A percentile compares a stretch with the other conserved stretches of the same genome.
Evolutionary conservation across 805 yeast genomes (phyloP).

Genomic region (Scheffersomyces coipomensis): DNA sequence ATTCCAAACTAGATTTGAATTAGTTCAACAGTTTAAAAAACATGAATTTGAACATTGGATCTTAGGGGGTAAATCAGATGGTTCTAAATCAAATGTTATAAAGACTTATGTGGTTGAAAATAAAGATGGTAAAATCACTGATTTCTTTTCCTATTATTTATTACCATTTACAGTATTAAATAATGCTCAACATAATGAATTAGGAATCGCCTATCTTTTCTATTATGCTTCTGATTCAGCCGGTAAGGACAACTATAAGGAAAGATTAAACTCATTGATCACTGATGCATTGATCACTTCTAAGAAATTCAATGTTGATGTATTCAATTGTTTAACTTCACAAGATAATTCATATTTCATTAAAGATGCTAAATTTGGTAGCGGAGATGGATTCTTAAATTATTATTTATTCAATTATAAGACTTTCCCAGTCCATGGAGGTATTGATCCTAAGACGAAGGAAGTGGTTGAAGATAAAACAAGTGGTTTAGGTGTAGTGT

Average conservation of each 20-base stretch:
- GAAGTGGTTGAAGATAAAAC: constrained; percentile 51
- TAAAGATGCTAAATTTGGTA: constrained; percentile 81
- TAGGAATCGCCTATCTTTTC: constrained; percentile 85
- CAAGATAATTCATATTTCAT: constrained; percentile 88
- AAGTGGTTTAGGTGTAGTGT: constrained; percentile 89
- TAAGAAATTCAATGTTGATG: constrained; percentile 71
- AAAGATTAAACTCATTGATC: constrained; percentile 61
- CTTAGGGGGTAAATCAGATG: constrained; percentile 42
- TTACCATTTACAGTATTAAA: constrained; percentile 83
- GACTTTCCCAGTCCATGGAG: constrained; percentile 80
- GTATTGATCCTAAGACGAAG: constrained; percentile 57
- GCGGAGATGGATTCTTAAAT: constrained; percentile 90
- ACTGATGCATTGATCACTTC: constrained; percentile 77
- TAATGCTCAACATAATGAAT: constrained; percentile 57
- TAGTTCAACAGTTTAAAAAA: constrained; percentile 65
- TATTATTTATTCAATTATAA: constrained; percentile 90
- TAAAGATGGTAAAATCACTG: constrained; percentile 69
- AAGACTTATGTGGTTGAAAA: constrained; percentile 75
- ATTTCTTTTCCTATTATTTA: constrained; percentile 85
- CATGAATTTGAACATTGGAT: constrained; percentile 83
- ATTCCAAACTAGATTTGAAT: constrained; percentile 69
- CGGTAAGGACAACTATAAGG: constrained; percentile 45
- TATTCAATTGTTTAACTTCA: constrained; percentile 87
- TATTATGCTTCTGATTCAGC: constrained; percentile 82
- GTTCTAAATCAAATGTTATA: constrained; percentile 50